Evolutionary conservation across 129 eudicot species (phyloP).

Genomic region (Kitagawia praeruptora): DNA sequence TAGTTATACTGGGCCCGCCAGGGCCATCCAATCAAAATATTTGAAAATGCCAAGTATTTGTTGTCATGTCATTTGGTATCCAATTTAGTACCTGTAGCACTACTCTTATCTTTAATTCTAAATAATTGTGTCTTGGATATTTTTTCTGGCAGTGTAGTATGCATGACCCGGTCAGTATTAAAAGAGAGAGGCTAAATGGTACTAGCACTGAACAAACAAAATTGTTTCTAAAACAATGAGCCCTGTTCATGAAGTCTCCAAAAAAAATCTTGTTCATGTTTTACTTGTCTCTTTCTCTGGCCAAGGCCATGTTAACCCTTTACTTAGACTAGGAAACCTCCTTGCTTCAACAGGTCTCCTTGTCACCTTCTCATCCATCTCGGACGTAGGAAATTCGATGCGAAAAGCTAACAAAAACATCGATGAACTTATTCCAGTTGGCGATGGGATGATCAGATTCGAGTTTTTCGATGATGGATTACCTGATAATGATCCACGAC

Average conservation of each 20-base stretch:
- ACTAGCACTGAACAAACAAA: background rate
- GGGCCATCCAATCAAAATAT: no score
- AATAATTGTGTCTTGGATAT: no score
- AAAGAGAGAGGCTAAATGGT: background rate
- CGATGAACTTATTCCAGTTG: constrained; percentile 6
- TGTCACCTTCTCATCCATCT: constrained; percentile 31
- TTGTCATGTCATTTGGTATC: no score
- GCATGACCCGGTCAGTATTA: background rate
- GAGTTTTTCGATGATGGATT: constrained; percentile 66
- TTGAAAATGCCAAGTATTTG: no score
- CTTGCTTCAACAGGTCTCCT: constrained; percentile 35
- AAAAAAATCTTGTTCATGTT: constrained; percentile 17
- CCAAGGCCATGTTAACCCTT: constrained; percentile 47
- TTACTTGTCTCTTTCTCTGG: constrained; percentile 35
- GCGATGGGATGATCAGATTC: constrained; percentile 47
- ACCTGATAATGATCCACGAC: constrained; percentile 19
- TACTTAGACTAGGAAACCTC: constrained; percentile 35
- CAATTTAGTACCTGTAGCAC: no score
- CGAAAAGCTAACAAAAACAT: constrained; percentile 23
- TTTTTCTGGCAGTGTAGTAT: no score
- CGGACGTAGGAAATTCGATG: constrained; percentile 19
- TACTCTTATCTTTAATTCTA: no score
- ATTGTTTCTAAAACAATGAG: background rate
- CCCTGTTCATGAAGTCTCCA: background rate
- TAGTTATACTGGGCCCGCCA: no score